phyloP scores from a whole-genome alignment of 805 yeast species.

The Lachancea fermentati region DNA sequence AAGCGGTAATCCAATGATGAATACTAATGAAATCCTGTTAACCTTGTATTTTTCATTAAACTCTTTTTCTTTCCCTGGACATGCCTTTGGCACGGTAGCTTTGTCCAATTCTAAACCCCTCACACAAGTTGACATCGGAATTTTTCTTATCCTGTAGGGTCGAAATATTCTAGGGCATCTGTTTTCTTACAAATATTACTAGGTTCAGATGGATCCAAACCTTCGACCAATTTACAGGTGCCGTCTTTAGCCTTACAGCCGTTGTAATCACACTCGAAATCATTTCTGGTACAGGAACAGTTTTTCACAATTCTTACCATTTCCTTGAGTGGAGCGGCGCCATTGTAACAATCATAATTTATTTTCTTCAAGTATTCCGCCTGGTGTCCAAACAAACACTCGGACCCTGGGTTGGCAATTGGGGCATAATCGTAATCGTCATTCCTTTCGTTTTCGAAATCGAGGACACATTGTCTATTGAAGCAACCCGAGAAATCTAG shows the following conservation, averaged over 20 bases:
- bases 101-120: constrained; percentile 74
- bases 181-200: no score
- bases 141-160: constrained; percentile 87
- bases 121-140: constrained; percentile 78
- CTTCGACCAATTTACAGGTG: constrained; percentile 78
- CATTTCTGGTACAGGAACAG: no score
- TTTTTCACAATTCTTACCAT: constrained; percentile 54
- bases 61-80: constrained; percentile 81
- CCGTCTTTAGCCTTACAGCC: constrained; percentile 69
- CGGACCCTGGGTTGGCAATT: no score
- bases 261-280: no score
- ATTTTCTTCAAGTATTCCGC: constrained; percentile 53
- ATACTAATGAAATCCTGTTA: constrained; percentile 46
- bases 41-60: constrained; percentile 50
- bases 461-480: no score
- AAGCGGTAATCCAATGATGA: no score
- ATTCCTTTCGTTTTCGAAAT: no score
- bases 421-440: no score
- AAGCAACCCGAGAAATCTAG: no score
- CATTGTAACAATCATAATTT: constrained; percentile 58
- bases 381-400: no score
- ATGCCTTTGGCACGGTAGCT: constrained; percentile 53
- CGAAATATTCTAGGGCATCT: no score
- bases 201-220: constrained; percentile 62
- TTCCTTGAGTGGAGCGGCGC: constrained; percentile 50